These are phyloP conservation scores for Nitzschia sp. DNA, from an alignment of 108 stramenopile genomes.

Conservation along the genomic window DNA sequence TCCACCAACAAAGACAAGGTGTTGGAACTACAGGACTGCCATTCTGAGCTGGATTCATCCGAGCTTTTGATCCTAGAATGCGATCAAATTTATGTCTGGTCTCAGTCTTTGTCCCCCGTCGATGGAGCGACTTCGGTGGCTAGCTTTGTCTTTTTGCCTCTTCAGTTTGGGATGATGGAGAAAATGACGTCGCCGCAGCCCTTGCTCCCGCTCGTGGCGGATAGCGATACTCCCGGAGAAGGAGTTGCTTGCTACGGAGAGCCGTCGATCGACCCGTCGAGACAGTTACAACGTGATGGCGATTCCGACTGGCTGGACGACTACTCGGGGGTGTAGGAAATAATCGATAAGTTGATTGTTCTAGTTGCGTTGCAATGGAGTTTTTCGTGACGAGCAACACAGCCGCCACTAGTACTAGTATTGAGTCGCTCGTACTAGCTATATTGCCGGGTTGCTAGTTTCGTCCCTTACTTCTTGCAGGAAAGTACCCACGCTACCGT, in stretches of 20 bases:
- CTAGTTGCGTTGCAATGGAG: no score
- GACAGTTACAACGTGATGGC: constrained; percentile 11
- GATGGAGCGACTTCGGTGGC: not conserved
- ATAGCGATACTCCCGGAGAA: not conserved
- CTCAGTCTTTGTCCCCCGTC: not conserved
- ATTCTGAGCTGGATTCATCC: not conserved
- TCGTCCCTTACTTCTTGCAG: no score
- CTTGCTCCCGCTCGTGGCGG: constrained; percentile 12
- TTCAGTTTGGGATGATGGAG: constrained; percentile 20
- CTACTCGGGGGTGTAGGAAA: not conserved
- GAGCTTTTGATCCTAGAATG: not conserved
- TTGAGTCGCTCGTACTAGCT: no score
- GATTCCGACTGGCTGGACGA: constrained; percentile 26
- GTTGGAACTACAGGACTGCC: not conserved
- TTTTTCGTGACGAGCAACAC: no score
- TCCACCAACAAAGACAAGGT: not conserved
- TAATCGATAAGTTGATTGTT: no score
- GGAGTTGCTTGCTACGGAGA: constrained; percentile 27
- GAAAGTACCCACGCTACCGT: no score
- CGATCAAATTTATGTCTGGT: constrained; percentile 30
- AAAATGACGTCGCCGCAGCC: not conserved
- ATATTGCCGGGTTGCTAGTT: no score
- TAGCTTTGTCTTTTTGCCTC: constrained; percentile 19
- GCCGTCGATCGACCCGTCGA: constrained; percentile 30
- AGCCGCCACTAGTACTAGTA: no score